phyloP scores from a whole-genome alignment of 2,329 filamentous ascomycete genomes.

The Aspergillus pseudonomiae region DNA sequence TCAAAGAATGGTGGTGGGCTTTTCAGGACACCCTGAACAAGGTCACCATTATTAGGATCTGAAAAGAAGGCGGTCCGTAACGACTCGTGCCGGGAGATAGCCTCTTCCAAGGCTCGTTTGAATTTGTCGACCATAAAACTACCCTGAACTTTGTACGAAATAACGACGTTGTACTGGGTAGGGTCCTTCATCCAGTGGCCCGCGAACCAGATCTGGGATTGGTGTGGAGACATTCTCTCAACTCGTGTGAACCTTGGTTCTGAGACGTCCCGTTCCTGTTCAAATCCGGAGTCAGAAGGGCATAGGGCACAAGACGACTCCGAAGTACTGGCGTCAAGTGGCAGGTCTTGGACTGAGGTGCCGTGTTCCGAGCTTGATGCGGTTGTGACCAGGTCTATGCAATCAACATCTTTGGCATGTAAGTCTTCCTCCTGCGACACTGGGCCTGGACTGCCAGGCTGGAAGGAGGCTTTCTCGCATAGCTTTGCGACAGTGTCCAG shows the following conservation, averaged over 20 bases:
- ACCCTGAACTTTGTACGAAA: background rate
- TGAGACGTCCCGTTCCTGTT: background rate
- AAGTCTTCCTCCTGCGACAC: background rate
- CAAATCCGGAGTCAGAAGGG: background rate
- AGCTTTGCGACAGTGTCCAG: background rate
- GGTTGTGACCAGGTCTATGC: background rate
- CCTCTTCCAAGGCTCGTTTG: background rate
- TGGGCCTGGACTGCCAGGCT: background rate
- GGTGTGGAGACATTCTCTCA: constrained; percentile 6
- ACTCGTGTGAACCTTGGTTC: background rate
- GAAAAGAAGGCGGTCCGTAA: constrained; percentile 8
- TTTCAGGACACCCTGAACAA: background rate
- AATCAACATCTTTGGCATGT: background rate
- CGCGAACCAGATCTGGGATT: constrained; percentile 9
- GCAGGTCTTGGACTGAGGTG: background rate
- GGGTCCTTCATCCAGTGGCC: constrained; percentile 9
- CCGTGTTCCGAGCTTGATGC: background rate
- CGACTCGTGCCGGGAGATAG: background rate
- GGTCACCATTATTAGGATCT: background rate
- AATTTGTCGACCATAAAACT: background rate
- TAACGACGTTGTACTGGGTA: constrained; percentile 6
- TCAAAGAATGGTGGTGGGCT: background rate
- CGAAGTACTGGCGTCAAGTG: background rate
- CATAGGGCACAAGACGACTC: background rate
- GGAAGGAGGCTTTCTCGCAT: background rate